These are phyloP conservation scores for Ophiostoma ips DNA, from an alignment of 2,329 filamentous ascomycete species.

Conservation along the genomic window DNA sequence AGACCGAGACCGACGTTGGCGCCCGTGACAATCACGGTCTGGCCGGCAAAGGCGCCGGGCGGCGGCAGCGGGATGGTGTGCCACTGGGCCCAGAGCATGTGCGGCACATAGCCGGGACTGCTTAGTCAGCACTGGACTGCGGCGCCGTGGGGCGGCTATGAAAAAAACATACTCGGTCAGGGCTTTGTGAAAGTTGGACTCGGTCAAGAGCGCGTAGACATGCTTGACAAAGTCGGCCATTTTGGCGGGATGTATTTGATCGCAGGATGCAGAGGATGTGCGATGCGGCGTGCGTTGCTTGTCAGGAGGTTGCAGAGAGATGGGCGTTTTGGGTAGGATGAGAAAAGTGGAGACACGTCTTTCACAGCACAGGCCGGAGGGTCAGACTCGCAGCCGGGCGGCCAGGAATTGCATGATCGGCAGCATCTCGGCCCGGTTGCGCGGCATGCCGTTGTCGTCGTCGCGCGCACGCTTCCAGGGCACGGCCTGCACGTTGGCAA, in stretches of 20 bases:
- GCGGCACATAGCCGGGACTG: conserved; percentile 6
- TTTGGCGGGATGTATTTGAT: background rate
- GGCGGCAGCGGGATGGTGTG: conserved; percentile 14
- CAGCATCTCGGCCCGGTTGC: conserved; percentile 68
- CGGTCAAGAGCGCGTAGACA: background rate
- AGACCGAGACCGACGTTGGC: conserved; percentile 25
- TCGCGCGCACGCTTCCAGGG: conserved; percentile 43
- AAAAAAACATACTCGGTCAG: background rate
- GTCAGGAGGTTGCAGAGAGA: no score
- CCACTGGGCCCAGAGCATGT: conserved; percentile 13
- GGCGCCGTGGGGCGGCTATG: background rate
- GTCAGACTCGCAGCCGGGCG: conserved; percentile 35
- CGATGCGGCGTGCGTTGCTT: background rate
- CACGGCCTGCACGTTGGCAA: conserved; percentile 51
- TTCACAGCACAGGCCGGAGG: no score
- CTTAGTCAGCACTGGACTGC: no score
- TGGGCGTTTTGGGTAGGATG: no score
- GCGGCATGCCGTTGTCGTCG: conserved; percentile 67
- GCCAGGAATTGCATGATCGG: conserved; percentile 80
- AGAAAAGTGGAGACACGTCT: no score
- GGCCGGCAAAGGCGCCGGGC: conserved; percentile 14
- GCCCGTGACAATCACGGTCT: conserved; percentile 25
- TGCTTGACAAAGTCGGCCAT: conserved; percentile 1
- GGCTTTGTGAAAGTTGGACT: background rate
- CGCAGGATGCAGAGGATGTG: no score